phyloP scores from a whole-genome alignment of 805 yeast genomes.

The Cyberlindnera veronae region DNA sequence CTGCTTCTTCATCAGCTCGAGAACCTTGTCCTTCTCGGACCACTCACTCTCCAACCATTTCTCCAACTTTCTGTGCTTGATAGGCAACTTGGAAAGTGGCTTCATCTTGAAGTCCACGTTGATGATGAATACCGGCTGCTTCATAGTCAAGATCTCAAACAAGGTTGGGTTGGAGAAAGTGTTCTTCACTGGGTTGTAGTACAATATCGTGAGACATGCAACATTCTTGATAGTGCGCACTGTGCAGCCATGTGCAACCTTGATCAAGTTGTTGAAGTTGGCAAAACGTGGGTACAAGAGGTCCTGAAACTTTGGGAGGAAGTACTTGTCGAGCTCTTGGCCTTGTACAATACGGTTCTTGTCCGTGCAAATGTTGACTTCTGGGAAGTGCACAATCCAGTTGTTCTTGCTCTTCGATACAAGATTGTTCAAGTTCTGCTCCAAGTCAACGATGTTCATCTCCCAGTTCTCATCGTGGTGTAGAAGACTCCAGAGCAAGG shows the following conservation, averaged over 20 bases:
- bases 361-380: conserved; percentile 66
- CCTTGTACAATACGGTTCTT: conserved; percentile 46
- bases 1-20: conserved; percentile 37
- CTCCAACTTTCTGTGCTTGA: conserved; percentile 53
- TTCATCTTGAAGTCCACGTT: conserved; percentile 27
- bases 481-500: conserved; percentile 43
- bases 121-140: conserved; percentile 28
- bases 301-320: conserved; percentile 55
- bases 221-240: conserved; percentile 17
- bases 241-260: conserved; percentile 4
- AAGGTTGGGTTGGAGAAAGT: conserved; percentile 34
- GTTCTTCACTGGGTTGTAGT: conserved; percentile 32
- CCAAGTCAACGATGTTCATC: conserved; percentile 33
- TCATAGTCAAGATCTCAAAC: conserved; percentile 34
- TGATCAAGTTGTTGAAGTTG: conserved; percentile 48
- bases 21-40: conserved; percentile 60
- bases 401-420: conserved; percentile 35
- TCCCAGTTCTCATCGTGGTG: conserved; percentile 71
- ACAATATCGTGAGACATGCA: conserved; percentile 35
- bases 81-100: conserved; percentile 45
- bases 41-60: conserved; percentile 76
- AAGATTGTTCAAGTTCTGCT: conserved; percentile 30
- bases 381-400: conserved; percentile 81
- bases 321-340: conserved; percentile 51
- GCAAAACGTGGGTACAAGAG: conserved; percentile 77